Evolutionary conservation across 306 rosid genomes (phyloP), one percentile per base, ranked within the genome.

Genomic region (Chamaecrista fasciculata): DNA sequence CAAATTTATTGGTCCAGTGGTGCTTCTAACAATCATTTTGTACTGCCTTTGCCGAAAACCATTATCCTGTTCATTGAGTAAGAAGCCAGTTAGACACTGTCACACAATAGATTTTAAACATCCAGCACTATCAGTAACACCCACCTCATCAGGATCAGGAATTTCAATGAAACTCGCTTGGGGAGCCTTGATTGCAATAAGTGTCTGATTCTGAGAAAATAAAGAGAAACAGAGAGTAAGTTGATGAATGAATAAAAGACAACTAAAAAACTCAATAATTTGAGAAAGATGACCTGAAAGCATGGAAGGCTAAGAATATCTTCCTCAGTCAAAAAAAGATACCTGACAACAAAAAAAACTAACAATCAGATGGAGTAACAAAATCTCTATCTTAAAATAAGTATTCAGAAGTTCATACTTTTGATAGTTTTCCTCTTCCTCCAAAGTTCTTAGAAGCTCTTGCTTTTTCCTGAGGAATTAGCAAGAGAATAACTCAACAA

Each of bases 131-230:
- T 79, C 67, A 55, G 49, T 20, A 43, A 53, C 67, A 71, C 78
- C 76, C 73, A 89, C 96, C 96, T 84, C 90, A 42, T 86, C 90
- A n/a, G 96, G 97, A 87, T 89, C 95, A 40, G 85, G 82, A 73
- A 92, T 94, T 85, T 89, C 95, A 36, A 92, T 82, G 60, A 44
- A 75, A 78, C 97, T 85, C 31, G 89, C 89, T 74, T 73, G 81
- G 2, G 96, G 97, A 63, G 96, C 96, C 76, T 82, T 86, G 74
- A 92, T 77, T 39, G 85, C 95, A 72, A 92, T 81, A 43, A 89
- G 82, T 76, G 91, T 83, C 72, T 81, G 85, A 78, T 82, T 81
- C 96, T 92, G 86, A 42, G 57, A 72, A 21, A 69, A 52, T 67
- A 15, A 63, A 55, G 52, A 25, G 51, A 75, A 77, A 14, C 15